Base-by-base conservation (phyloP, 176 grass and related monocot genomes). In the Eleusine indica region DNA sequence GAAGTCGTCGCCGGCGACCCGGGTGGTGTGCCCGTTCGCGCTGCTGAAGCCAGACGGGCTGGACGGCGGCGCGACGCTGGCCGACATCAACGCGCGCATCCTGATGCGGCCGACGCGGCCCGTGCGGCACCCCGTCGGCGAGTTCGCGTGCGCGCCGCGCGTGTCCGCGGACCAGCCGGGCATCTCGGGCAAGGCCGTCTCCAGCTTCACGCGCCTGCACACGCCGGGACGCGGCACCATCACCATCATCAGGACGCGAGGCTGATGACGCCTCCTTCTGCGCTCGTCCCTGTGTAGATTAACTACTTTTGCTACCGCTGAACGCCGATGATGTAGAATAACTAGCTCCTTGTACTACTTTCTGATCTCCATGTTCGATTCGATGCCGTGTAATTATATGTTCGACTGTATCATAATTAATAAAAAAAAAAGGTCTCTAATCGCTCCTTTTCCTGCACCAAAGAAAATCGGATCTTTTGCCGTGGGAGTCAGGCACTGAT, bases 201-300 rank as follows among this genome's bases (percentile, higher is more conserved):
- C 92, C 64, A 91, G 96, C 74, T 86, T 99, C 68, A 87, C 89
- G 2, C 84, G 89, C 78, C 91, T 99, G 74, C 90, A 96, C 70
- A 99, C 96, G 7, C 84, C 29, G 0, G 96, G 96, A 0, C 92
- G 88, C 49, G 96, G 96, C 65, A 99, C 96, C 65, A 92, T 99
- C 3, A 99, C 96, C 57, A 99, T 99, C 87, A 92, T 99, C 58
- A 90, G 96, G 79, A 99, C 96, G 61, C 76, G 91, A 74, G 91
- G 89, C 65, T 98, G 61, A 30, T 3, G 8, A 8, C 2, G 7
- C 0, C 2, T 0, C n/a, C 4, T 10, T 28, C 9, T 28, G 1
- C 2, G 3, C 1, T 12, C 32, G n/a, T 10, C 51, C 15, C 0
- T 62, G 21, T 2, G 3, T 63, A 29, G 25, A 29, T 63, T 60